These are phyloP conservation scores for Alternaria hordeiaustralica DNA, from an alignment of 2,329 filamentous ascomycete genomes.

Conservation along the genomic window DNA sequence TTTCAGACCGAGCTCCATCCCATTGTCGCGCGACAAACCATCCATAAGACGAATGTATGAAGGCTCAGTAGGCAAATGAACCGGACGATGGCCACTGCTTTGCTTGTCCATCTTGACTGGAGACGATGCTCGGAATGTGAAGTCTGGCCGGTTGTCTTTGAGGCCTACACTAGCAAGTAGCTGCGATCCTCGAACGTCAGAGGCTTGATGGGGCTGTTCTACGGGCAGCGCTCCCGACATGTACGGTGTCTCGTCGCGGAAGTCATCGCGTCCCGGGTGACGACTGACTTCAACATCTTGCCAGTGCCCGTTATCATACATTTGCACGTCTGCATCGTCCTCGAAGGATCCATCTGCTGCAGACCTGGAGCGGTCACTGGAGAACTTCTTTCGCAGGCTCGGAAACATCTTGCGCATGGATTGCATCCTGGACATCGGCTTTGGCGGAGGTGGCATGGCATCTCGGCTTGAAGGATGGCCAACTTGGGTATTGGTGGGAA, in stretches of 20 bases:
- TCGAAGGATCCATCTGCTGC: not conserved
- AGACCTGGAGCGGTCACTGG: conserved; percentile 12
- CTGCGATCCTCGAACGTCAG: conserved; percentile 5
- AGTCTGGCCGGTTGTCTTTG: conserved; percentile 12
- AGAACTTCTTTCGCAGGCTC: conserved; percentile 30
- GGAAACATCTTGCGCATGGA: conserved; percentile 38
- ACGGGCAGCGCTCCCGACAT: conserved; percentile 37
- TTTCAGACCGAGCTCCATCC: conserved; percentile 32
- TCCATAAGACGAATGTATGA: conserved; percentile 45
- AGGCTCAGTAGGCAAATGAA: conserved; percentile 25
- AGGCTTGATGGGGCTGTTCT: conserved; percentile 1
- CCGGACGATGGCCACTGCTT: not conserved
- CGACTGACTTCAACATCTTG: not conserved
- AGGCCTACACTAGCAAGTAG: conserved; percentile 6
- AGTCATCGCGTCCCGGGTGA: not conserved
- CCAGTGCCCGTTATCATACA: conserved; percentile 23
- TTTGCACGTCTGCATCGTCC: conserved; percentile 11
- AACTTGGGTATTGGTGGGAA: conserved; percentile 23
- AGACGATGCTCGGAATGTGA: conserved; percentile 30
- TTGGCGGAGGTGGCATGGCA: conserved; percentile 49
- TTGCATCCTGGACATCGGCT: conserved; percentile 33
- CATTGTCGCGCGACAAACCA: conserved; percentile 27
- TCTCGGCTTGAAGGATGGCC: conserved; percentile 35
- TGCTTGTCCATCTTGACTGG: conserved; percentile 14
- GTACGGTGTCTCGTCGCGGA: conserved; percentile 17